Conservation (phyloP, 208 protist genomes). For the Hexamita inflata region DNA sequence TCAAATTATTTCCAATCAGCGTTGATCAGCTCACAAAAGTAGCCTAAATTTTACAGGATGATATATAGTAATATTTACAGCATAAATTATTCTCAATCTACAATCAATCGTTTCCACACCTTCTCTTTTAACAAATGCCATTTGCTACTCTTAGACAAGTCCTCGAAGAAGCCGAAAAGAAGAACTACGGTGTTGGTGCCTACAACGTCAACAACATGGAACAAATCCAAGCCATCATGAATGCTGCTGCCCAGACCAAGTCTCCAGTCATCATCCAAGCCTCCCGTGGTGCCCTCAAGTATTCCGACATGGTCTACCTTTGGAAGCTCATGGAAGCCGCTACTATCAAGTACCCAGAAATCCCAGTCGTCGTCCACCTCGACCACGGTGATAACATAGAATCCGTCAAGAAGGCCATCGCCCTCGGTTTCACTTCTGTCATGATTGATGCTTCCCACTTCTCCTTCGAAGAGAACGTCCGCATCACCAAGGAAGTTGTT, state of each 20-base stretch:
- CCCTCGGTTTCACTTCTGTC: conserved; percentile 47
- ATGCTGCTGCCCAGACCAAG: conserved; percentile 36
- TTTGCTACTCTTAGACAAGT: conserved; percentile 37
- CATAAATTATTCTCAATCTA: too few species aligned
- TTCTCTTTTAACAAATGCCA: too few species aligned
- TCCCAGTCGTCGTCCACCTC: conserved; percentile 46
- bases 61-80: too few species aligned
- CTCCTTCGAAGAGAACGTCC: conserved; percentile 46
- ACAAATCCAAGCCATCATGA: conserved; percentile 45
- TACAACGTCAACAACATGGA: conserved; percentile 51
- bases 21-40: too few species aligned
- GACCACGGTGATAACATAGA: conserved; percentile 46
- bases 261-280: conserved; percentile 49
- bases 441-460: conserved; percentile 51
- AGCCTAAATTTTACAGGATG: too few species aligned
- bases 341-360: conserved; percentile 36
- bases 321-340: conserved; percentile 44
- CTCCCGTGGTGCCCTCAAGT: conserved; percentile 46
- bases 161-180: conserved; percentile 36
- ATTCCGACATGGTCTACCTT: conserved; percentile 44
- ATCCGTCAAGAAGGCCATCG: conserved; percentile 34
- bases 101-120: too few species aligned
- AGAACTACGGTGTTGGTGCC: conserved; percentile 44
- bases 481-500: conserved; percentile 45
- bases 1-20: too few species aligned